These are phyloP conservation scores for Lipomyces yamanashiensis DNA, from an alignment of 805 yeast genomes.

Conservation along the genomic window DNA sequence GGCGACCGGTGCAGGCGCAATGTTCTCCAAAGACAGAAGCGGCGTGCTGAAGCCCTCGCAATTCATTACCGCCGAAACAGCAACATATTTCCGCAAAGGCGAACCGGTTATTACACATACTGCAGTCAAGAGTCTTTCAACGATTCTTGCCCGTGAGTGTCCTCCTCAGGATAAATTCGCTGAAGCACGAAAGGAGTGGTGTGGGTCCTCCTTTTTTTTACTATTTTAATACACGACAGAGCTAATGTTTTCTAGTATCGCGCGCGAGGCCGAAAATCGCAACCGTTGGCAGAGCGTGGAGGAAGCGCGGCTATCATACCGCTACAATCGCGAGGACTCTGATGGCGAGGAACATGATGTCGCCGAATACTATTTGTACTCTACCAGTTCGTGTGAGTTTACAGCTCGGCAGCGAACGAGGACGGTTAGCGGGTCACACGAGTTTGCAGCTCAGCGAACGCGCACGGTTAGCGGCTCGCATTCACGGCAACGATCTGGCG, in stretches of 20 bases:
- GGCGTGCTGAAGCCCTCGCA: constrained; percentile 7
- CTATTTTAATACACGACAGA: not conserved
- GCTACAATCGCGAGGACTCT: no score
- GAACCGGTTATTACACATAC: constrained; percentile 7
- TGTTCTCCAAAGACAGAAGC: not conserved
- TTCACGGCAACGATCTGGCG: not conserved
- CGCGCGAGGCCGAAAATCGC: not conserved
- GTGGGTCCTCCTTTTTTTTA: constrained; percentile 25
- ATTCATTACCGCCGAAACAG: constrained; percentile 10
- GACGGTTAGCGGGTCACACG: not conserved
- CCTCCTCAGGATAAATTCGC: constrained; percentile 10
- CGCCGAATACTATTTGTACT: not conserved
- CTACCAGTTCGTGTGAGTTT: not conserved
- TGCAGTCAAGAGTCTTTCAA: constrained; percentile 1
- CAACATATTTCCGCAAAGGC: not conserved
- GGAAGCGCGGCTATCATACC: not conserved
- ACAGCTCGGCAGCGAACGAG: not conserved
- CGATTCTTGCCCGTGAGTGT: constrained; percentile 19
- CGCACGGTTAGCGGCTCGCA: constrained; percentile 12
- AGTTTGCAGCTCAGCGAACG: not conserved
- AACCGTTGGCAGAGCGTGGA: constrained; percentile 15
- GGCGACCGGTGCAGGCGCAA: not conserved
- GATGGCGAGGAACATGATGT: not conserved
- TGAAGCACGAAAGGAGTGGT: constrained; percentile 26
- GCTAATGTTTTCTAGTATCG: not conserved